Evolutionary conservation across 108 stramenopile species (phyloP).

Genomic region (Licmophora abbreviata): DNA sequence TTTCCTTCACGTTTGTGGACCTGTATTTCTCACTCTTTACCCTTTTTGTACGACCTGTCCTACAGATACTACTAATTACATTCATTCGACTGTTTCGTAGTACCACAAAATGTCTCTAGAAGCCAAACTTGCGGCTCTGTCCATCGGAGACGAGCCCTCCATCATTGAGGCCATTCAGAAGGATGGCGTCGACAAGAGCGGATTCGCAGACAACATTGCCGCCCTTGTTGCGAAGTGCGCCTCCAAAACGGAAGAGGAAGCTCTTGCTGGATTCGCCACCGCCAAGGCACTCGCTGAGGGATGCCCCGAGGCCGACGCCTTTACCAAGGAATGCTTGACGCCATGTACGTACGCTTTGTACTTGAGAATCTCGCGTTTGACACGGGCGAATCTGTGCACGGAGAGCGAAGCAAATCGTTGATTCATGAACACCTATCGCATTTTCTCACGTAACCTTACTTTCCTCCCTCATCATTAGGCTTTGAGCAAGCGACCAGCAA

Average conservation of each 20-base stretch:
- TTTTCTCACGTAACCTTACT: neutral
- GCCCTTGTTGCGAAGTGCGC: constrained; percentile 63
- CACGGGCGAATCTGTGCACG: neutral
- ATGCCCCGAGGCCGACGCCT: constrained; percentile 64
- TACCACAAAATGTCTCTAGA: constrained; percentile 58
- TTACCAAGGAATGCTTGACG: constrained; percentile 61
- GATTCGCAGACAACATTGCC: constrained; percentile 56
- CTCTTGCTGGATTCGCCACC: constrained; percentile 62
- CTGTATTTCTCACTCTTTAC: too few species aligned
- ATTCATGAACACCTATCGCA: too few species aligned
- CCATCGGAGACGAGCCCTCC: constrained; percentile 68
- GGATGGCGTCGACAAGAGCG: constrained; percentile 78
- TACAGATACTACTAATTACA: too few species aligned
- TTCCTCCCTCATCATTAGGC: constrained; percentile 16
- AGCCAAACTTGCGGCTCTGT: constrained; percentile 63
- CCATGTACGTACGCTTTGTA: constrained; percentile 37
- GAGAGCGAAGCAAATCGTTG: too few species aligned
- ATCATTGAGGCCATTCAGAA: constrained; percentile 69
- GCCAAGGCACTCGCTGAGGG: constrained; percentile 69
- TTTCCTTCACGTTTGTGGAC: too few species aligned
- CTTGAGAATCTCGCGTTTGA: neutral
- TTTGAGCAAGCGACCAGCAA: constrained; percentile 64
- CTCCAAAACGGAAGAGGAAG: constrained; percentile 72
- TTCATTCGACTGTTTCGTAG: too few species aligned
- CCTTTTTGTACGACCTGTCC: too few species aligned